Base-by-base conservation (phyloP, 225 moss, liverwort and hornwort genomes). In the Antitrichia curtipendula region DNA sequence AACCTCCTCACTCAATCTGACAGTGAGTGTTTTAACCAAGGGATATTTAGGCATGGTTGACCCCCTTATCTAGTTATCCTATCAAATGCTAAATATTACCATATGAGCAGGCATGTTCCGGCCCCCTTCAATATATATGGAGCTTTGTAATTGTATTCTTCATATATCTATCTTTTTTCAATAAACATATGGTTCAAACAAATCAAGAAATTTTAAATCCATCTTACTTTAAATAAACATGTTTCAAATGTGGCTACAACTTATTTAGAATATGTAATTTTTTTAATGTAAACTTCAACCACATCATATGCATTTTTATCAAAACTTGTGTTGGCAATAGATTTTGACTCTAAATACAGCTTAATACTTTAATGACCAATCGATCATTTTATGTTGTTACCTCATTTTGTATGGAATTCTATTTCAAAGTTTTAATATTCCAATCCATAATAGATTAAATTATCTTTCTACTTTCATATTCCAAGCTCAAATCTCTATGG, bases 261-360 rank as follows among this genome's bases (percentile, higher is more conserved):
- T 47, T 5, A 31, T 47, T 73, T 2, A 29, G 11, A 73, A 31
- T 29, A 11, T 47, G 2, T 47, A 47, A 31, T 47, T 73, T 29
- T 27, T 4, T 29, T 29, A 73, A 45, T 17, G 16, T 29, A 2
- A 6, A 45, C 15, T 71, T 72, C 6, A 45, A 0, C 17, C 6
- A 45, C 25, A 45, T 6, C 6, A 29, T 28, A 28, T 45, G 10
- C 29, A 29, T 10, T 28, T 47, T 19, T 6, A 73, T 15, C 31
- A 73, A 31, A 31, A 7, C 4, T 2, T 31, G 0, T 45, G 2
- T 7, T 19, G 8, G 13, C 4, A 17, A 45, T 45, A 6, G 10
- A 45, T 72, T 6, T 25, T 2, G 1, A 29, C 2, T 10, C 12
- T 31, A 31, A 18, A 6, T 6, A 49, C 0, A 2, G 0, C 2